These are phyloP conservation scores for Podosphaera fusca DNA, from an alignment of 2,329 filamentous ascomycete species.

Conservation along the genomic window DNA sequence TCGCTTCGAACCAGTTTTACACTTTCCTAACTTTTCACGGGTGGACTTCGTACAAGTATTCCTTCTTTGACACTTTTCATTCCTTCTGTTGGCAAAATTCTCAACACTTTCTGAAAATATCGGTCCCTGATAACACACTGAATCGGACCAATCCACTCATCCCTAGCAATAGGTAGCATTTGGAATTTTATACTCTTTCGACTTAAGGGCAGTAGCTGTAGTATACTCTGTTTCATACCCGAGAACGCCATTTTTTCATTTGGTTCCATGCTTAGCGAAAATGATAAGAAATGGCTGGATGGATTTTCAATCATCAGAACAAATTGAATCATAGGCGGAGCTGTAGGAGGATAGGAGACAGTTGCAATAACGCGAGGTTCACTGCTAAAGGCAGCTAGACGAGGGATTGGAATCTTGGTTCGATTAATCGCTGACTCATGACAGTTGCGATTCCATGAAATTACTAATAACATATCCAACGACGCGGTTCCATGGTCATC, in stretches of 20 bases:
- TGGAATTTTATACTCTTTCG: conserved; percentile 51
- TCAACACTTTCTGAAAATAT: conserved; percentile 79
- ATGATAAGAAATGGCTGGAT: conserved; percentile 82
- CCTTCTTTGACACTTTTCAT: conserved; percentile 42
- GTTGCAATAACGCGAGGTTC: conserved; percentile 60
- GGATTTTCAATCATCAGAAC: conserved; percentile 73
- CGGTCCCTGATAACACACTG: conserved; percentile 60
- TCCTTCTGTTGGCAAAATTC: conserved; percentile 56
- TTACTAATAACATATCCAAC: conserved; percentile 50
- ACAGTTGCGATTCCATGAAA: conserved; percentile 48
- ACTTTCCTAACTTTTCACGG: conserved; percentile 10
- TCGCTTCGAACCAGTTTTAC: too few species aligned
- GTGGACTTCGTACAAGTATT: conserved; percentile 37
- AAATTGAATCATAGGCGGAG: conserved; percentile 20
- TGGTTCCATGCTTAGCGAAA: conserved; percentile 78
- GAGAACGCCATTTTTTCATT: conserved; percentile 85
- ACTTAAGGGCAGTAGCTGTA: conserved; percentile 68
- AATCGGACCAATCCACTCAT: conserved; percentile 43
- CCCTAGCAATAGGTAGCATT: conserved; percentile 42
- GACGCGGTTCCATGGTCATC: conserved; percentile 61
- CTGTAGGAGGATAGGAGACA: conserved; percentile 22
- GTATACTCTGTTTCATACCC: conserved; percentile 55
- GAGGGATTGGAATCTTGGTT: conserved; percentile 52
- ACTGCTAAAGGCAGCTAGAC: conserved; percentile 55
- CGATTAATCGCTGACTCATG: conserved; percentile 23